Conservation (phyloP, 768 basidiomycete genomes). For the Boletus subparvulus region DNA sequence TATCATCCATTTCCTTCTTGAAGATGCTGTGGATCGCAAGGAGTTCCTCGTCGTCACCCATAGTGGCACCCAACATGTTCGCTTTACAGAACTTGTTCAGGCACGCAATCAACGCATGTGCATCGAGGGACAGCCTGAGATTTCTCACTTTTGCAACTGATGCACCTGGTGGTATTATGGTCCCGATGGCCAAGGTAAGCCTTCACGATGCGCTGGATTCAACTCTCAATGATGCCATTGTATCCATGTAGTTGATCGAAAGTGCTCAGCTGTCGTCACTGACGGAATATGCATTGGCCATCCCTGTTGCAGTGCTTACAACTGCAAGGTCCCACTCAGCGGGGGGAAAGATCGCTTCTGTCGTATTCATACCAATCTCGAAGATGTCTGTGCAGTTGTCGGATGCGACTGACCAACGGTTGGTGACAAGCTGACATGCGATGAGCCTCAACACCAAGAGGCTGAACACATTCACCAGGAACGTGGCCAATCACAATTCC, state of each 20-base stretch:
- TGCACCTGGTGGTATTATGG: not conserved
- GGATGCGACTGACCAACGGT: not conserved
- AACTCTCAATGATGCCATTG: no score
- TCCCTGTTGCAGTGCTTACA: no score
- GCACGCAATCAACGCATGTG: not conserved
- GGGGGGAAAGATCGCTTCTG: no score
- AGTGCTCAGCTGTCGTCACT: no score
- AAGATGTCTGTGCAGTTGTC: not conserved
- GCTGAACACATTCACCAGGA: not conserved
- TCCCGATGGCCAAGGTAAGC: not conserved
- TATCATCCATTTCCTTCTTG: not conserved
- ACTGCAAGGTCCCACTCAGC: no score
- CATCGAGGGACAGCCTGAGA: not conserved
- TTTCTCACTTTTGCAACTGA: not conserved
- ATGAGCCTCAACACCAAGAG: not conserved
- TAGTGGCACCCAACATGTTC: not conserved
- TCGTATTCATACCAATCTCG: no score
- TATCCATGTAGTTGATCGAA: no score
- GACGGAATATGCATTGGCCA: no score
- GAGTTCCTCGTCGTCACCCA: not conserved
- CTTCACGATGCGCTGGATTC: not conserved
- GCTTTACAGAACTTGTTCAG: not conserved
- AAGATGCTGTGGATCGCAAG: not conserved
- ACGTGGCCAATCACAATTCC: slow-evolving; percentile 1
- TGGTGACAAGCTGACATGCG: not conserved